These are phyloP conservation scores for Calonectria montana DNA, from an alignment of 2,329 filamentous ascomycete genomes.

Conservation along the genomic window DNA sequence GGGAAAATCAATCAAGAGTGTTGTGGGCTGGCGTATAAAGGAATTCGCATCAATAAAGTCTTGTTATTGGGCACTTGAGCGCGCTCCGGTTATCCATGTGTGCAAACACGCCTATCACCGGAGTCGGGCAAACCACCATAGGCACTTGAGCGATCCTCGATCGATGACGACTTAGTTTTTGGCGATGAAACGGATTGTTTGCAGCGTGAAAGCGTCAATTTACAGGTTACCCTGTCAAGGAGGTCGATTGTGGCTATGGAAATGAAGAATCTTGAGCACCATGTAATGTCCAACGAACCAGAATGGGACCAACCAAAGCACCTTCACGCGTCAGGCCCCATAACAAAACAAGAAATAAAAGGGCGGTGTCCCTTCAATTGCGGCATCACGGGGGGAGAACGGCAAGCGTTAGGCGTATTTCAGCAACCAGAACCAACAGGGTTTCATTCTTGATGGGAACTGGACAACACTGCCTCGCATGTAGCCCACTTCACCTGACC, in stretches of 20 bases:
- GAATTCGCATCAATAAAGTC: conserved; percentile 34
- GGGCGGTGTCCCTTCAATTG: conserved; percentile 32
- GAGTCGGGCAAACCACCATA: background rate
- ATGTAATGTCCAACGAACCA: background rate
- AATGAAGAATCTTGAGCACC: background rate
- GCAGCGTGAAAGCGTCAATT: background rate
- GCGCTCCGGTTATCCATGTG: conserved; percentile 23
- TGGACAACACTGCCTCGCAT: conserved; percentile 33
- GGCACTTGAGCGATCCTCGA: background rate
- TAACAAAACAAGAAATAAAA: conserved; percentile 8
- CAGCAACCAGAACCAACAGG: conserved; percentile 19
- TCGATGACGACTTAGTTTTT: background rate
- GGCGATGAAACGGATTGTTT: background rate
- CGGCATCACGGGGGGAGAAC: background rate
- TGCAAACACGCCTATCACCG: conserved; percentile 15
- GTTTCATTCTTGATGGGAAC: conserved; percentile 10
- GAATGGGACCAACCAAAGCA: background rate
- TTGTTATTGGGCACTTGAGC: conserved; percentile 22
- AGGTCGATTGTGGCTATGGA: background rate
- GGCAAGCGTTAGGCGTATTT: conserved; percentile 15
- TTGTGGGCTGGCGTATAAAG: conserved; percentile 45
- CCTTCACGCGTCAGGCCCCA: background rate
- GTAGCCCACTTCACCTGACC: conserved; percentile 38
- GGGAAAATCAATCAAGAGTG: conserved; percentile 40
- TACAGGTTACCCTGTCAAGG: background rate